These are phyloP conservation scores for Rhododendron henanense DNA, from an alignment of 148 eudicot species.

Conservation along the genomic window DNA sequence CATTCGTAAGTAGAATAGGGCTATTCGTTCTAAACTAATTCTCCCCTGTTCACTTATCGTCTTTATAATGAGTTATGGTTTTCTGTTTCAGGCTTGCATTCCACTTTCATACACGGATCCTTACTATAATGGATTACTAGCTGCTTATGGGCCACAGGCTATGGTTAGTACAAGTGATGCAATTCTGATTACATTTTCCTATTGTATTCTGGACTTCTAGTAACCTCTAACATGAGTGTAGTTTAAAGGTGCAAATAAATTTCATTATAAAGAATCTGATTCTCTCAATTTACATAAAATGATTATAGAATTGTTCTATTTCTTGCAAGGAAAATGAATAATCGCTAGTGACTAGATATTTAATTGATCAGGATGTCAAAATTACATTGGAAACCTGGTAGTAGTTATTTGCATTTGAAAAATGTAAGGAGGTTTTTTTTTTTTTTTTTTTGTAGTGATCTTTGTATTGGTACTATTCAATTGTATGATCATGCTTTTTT, in stretches of 20 bases:
- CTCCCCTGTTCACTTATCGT: not conserved
- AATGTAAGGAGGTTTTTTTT: not conserved
- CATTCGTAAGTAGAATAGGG: conserved; percentile 38
- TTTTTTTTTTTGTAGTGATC: not conserved
- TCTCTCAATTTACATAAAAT: not conserved
- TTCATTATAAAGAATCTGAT: not conserved
- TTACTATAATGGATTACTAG: conserved; percentile 24
- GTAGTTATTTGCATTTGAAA: not conserved
- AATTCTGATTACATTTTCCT: not conserved
- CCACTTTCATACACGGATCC: conserved; percentile 44
- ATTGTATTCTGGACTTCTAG: not conserved
- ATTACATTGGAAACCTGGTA: not conserved
- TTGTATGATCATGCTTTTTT: not conserved
- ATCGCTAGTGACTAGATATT: not conserved
- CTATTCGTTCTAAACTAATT: not conserved
- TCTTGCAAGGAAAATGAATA: not conserved
- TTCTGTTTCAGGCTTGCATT: conserved; percentile 43
- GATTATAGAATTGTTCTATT: not conserved
- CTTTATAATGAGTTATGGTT: not conserved
- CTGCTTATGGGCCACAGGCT: conserved; percentile 45
- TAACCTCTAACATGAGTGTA: not conserved
- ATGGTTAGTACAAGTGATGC: conserved; percentile 37
- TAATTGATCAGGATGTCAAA: not conserved
- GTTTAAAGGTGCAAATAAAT: not conserved
- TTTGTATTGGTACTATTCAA: not conserved